Percentiles rank a stretch among this genome's conserved stretches.
phyloP scores from a whole-genome alignment of 495 filamentous ascomycete species.

The Chaetomium cochliodes region DNA sequence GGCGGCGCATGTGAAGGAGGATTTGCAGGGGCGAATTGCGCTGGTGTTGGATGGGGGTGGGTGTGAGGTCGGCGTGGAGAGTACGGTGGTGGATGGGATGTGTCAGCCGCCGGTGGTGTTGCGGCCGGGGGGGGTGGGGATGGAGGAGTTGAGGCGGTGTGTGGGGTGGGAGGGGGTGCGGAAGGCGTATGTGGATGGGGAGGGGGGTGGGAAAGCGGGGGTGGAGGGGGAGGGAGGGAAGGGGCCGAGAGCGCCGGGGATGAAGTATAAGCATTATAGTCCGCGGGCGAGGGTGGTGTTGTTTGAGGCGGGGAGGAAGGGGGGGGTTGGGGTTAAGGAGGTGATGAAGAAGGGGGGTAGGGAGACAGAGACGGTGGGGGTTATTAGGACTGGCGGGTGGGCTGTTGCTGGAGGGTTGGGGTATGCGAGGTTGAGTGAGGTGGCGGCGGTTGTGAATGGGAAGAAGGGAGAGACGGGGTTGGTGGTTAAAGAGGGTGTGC shows the following conservation, averaged over 20 bases:
- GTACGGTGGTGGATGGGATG: constrained; percentile 92
- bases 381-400: constrained; percentile 50
- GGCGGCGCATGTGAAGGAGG: constrained; percentile 82
- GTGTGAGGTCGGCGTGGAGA: constrained; percentile 88
- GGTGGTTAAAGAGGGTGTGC: constrained; percentile 37
- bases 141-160: constrained; percentile 72
- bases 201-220: too few relatives aligned
- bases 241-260: constrained; percentile 81
- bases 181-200: constrained; percentile 70
- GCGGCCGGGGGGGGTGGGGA: constrained; percentile 84
- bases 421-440: constrained; percentile 21
- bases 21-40: constrained; percentile 80
- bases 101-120: constrained; percentile 76
- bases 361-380: constrained; percentile 34
- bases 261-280: constrained; percentile 99
- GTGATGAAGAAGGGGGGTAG: constrained; percentile 16
- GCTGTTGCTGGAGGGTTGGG: constrained; percentile 35
- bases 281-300: constrained; percentile 84
- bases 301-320: constrained; percentile 56
- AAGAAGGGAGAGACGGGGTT: constrained; percentile 21
- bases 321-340: constrained; percentile 12
- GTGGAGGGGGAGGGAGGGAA: constrained; percentile 46
- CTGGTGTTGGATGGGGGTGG: constrained; percentile 84
- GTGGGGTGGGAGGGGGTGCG: constrained; percentile 74
- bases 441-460: constrained; percentile 30